Evolutionary conservation across 768 basidiomycete species (phyloP), one percentile per base, ranked within the genome.

Genomic region (Tylopilus balloui): DNA sequence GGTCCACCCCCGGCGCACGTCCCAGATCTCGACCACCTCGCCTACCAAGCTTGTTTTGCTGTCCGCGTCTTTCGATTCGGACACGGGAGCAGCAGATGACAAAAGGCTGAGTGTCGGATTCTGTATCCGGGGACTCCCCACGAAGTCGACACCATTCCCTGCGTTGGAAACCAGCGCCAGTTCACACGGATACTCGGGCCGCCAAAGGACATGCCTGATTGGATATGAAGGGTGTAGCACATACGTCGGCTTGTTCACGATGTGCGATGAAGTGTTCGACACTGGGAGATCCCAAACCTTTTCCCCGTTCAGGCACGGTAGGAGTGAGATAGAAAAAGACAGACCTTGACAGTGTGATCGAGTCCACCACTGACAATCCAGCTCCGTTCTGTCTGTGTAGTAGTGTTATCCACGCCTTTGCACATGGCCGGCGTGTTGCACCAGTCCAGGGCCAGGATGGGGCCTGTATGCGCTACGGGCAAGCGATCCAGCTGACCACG

Each of bases 21-120:
- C 90, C 91, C 91, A 93, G 20, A 92, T 83, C 58, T 92, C 89
- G 25, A 90, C 74, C 0, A 80, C 70, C 58, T 89, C 84, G 3
- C 81, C 78, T 3, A 57, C 42, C 11, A 36, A 35, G 3, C 52
- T 39, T 15, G 39, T 1, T 23, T 52, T 65, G 4, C 57, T 54
- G 2, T 57, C 55, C 17, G 43, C 41, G 1, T 55, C 56, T 6
- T 57, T 62, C 7, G 43, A 42, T 10, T 64, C 64, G 6, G 38
- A 37, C 4, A 17, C 44, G 3, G 55, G 50, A 24, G 23, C 21
- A 3, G 31, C 47, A 14, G 45, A 46, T 23, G 51, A 46, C 21
- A 66, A 51, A 32, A 68, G 59, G 25, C 53, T 60, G 52, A 56
- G 55, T 12, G 42, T 56, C 3, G 45, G 17, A 21, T 47, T 63